Evolutionary conservation across 2,329 filamentous ascomycete genomes (phyloP).

Genomic region (Ceratocystis diversiconidia): DNA sequence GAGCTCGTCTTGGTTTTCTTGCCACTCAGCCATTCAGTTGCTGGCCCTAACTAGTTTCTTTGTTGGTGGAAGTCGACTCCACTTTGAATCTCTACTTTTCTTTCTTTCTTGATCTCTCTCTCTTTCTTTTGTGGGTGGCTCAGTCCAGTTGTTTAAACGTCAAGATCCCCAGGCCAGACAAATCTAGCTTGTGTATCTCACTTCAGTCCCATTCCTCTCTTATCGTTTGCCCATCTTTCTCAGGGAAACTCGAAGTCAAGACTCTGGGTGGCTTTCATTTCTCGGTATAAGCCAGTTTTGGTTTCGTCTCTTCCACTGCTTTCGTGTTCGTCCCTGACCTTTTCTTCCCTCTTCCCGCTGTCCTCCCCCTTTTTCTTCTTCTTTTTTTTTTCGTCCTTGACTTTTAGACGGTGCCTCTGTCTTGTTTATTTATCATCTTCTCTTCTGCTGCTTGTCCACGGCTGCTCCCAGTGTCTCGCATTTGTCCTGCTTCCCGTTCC

Average conservation of each 20-base stretch:
- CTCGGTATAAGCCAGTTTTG: neutral
- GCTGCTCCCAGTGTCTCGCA: neutral
- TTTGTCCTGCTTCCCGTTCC: neutral
- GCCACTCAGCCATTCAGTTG: neutral
- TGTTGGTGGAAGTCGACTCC: neutral
- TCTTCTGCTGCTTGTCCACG: neutral
- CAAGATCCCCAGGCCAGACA: neutral
- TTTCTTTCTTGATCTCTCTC: neutral
- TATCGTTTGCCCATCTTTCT: neutral
- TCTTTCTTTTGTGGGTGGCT: neutral
- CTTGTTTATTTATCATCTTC: constrained; percentile 3
- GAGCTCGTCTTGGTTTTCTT: neutral
- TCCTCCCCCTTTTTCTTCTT: neutral
- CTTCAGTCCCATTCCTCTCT: neutral
- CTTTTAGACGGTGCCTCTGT: neutral
- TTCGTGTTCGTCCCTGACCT: neutral
- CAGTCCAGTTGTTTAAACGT: constrained; percentile 3
- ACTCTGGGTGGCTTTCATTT: neutral
- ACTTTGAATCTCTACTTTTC: neutral
- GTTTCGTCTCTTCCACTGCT: neutral
- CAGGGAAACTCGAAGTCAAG: neutral
- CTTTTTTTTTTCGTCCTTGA: neutral
- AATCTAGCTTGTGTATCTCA: neutral
- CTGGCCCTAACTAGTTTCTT: neutral
- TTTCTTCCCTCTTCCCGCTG: neutral